phyloP scores from a whole-genome alignment of 2,329 filamentous ascomycete species.

The Aspergillus calidoustus region DNA sequence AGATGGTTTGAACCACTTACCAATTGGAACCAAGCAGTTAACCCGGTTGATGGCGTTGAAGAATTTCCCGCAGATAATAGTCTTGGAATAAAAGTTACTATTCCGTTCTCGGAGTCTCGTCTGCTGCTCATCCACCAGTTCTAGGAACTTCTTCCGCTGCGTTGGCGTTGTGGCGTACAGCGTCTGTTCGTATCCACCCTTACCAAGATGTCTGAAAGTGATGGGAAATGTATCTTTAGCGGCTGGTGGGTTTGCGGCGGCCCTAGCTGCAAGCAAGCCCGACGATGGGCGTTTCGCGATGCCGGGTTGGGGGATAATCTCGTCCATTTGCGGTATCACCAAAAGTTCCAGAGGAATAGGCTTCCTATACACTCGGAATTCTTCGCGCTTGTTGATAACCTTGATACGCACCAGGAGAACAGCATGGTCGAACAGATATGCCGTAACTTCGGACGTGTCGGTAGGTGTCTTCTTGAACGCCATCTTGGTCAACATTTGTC shows the following conservation, averaged over 20 bases:
- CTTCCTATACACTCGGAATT: constrained; percentile 92
- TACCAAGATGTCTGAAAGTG: constrained; percentile 93
- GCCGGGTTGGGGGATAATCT: constrained; percentile 81
- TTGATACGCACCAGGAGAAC: constrained; percentile 90
- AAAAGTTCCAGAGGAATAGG: constrained; percentile 93
- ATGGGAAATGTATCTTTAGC: constrained; percentile 79
- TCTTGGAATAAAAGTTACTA: constrained; percentile 72
- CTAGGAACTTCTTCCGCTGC: constrained; percentile 93
- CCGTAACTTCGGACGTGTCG: constrained; percentile 86
- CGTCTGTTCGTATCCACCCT: constrained; percentile 90
- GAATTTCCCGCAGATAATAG: constrained; percentile 79
- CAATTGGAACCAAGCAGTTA: constrained; percentile 91
- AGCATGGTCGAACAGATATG: constrained; percentile 95
- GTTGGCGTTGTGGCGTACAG: constrained; percentile 85
- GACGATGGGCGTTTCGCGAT: constrained; percentile 86
- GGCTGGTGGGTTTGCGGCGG: constrained; percentile 52
- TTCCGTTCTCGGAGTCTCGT: constrained; percentile 75
- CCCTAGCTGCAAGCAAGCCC: constrained; percentile 71
- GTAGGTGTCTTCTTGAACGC: constrained; percentile 90
- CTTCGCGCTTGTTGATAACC: constrained; percentile 88
- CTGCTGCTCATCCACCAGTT: constrained; percentile 91
- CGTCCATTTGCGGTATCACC: constrained; percentile 95
- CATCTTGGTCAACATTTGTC: constrained; percentile 93
- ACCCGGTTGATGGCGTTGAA: constrained; percentile 88
- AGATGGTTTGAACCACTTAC: constrained; percentile 54